A percentile compares a stretch with the other conserved stretches of the same genome.
These are phyloP conservation scores for Lunasporangiospora selenospora DNA, from an alignment of 192 early-diverging fungal species.

Conservation along the genomic window DNA sequence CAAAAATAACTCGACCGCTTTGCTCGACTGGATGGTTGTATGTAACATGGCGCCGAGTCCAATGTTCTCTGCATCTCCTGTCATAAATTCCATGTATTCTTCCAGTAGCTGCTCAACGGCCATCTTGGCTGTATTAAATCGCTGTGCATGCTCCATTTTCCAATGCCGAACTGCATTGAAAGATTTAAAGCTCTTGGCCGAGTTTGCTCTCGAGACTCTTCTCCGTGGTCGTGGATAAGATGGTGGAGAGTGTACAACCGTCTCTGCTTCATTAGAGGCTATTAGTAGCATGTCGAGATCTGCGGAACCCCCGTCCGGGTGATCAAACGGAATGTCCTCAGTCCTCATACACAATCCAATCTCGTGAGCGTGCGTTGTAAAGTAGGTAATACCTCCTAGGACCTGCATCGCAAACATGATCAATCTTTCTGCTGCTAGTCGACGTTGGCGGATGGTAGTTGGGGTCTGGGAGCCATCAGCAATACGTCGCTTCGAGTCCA, in stretches of 20 bases:
- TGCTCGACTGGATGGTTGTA: slow-evolving; percentile 13
- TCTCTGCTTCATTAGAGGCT: background rate
- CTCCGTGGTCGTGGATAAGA: slow-evolving; percentile 15
- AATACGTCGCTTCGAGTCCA: slow-evolving; percentile 33
- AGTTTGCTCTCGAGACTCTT: slow-evolving; percentile 30
- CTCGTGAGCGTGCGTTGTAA: slow-evolving; percentile 19
- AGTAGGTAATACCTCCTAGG: slow-evolving; percentile 28
- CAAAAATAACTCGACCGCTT: slow-evolving; percentile 22
- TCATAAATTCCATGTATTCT: slow-evolving; percentile 38
- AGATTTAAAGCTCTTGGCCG: slow-evolving; percentile 43
- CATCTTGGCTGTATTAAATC: slow-evolving; percentile 14
- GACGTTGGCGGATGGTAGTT: slow-evolving; percentile 23
- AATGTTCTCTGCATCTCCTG: background rate
- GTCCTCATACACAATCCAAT: slow-evolving; percentile 26
- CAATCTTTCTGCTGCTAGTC: slow-evolving; percentile 32
- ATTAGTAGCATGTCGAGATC: slow-evolving; percentile 1
- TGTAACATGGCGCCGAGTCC: slow-evolving; percentile 8
- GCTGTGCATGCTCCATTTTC: slow-evolving; percentile 28
- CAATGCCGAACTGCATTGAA: slow-evolving; percentile 44
- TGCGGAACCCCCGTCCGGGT: background rate
- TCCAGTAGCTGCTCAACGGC: slow-evolving; percentile 19
- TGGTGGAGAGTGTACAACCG: background rate
- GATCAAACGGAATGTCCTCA: background rate
- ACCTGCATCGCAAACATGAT: slow-evolving; percentile 19
- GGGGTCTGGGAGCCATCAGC: slow-evolving; percentile 30